phyloP scores from a whole-genome alignment of 495 filamentous ascomycete species.

The Hyaloscypha variabilis region DNA sequence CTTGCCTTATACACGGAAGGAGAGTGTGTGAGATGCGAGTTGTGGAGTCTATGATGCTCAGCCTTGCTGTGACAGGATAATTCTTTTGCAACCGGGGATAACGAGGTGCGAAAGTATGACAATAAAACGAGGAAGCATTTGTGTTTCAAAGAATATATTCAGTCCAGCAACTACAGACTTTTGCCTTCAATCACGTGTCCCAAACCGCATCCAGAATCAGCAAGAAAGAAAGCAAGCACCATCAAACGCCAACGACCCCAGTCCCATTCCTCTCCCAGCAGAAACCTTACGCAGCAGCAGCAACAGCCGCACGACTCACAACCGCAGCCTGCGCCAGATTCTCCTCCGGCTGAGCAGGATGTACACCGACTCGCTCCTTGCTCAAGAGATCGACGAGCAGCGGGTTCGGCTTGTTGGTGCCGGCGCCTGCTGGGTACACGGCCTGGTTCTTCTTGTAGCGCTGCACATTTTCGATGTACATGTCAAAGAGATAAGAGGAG shows the following conservation, averaged over 20 bases:
- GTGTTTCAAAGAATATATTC: too few relatives aligned
- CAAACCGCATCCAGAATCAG: not conserved
- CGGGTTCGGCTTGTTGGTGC: conserved; percentile 79
- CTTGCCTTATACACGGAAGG: too few relatives aligned
- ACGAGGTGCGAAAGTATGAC: too few relatives aligned
- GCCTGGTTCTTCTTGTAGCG: conserved; percentile 83
- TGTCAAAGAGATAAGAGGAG: conserved; percentile 92
- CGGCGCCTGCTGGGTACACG: conserved; percentile 57
- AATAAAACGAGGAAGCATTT: too few relatives aligned
- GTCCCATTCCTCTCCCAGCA: not conserved
- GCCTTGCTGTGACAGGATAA: too few relatives aligned
- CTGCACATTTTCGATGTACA: conserved; percentile 86
- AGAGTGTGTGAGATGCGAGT: too few relatives aligned
- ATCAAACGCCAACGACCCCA: not conserved
- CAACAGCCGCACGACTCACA: not conserved
- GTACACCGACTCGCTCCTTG: conserved; percentile 93
- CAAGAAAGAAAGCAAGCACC: not conserved
- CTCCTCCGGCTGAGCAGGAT: conserved; percentile 58
- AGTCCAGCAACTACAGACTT: not conserved
- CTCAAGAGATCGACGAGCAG: conserved; percentile 86
- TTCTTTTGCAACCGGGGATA: too few relatives aligned
- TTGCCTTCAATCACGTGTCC: not conserved
- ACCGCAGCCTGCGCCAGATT: conserved; percentile 20
- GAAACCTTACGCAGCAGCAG: not conserved
- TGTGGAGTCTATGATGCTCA: too few relatives aligned